phyloP scores from a whole-genome alignment of 495 filamentous ascomycete species.

The Penicillium mononematosum region DNA sequence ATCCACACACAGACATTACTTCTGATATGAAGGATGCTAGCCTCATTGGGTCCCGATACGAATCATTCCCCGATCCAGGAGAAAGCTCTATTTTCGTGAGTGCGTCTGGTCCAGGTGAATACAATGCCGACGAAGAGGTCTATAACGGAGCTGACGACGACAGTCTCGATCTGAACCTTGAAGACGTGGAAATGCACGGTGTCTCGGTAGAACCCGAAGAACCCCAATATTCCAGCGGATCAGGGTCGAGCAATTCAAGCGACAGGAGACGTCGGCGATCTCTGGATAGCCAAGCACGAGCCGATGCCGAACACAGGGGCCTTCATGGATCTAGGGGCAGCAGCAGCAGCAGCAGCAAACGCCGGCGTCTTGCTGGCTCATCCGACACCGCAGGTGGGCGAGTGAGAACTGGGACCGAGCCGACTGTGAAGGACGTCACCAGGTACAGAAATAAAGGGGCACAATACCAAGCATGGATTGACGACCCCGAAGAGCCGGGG shows the following conservation, averaged over 20 bases:
- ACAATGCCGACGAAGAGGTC: background rate
- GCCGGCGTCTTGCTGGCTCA: background rate
- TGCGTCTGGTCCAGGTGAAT: background rate
- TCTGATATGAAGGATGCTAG: background rate
- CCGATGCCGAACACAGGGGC: background rate
- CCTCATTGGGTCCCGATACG: background rate
- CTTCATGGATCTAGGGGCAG: background rate
- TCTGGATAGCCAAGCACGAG: background rate
- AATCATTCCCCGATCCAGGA: background rate
- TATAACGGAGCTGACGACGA: background rate
- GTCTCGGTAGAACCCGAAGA: no score
- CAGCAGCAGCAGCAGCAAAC: background rate
- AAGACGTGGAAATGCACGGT: background rate
- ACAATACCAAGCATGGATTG: constrained; percentile 7
- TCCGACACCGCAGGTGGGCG: background rate
- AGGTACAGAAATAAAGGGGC: background rate
- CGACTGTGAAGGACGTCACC: background rate
- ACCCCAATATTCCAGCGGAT: background rate
- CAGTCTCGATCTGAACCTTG: background rate
- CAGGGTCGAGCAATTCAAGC: background rate
- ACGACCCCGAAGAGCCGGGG: background rate
- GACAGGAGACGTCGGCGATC: background rate
- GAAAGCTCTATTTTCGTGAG: background rate
- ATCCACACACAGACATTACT: background rate
- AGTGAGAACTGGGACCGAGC: background rate